A percentile compares a stretch with the other conserved stretches of the same genome.
Evolutionary conservation across 495 filamentous ascomycete genomes (phyloP).

Genomic region (Elasticomyces elasticus): DNA sequence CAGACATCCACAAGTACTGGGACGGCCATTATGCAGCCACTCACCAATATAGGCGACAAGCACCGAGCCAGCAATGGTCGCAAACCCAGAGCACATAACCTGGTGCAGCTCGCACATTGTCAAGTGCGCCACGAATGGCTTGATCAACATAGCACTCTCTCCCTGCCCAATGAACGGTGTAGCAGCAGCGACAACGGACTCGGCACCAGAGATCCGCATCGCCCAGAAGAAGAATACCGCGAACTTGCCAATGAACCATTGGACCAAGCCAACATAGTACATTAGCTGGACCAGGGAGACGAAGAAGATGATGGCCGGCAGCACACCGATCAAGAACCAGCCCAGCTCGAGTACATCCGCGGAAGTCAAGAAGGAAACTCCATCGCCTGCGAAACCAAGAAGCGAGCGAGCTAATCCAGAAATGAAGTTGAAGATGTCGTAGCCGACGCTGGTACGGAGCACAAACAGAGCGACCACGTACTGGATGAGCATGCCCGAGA

Average conservation of each 20-base stretch:
- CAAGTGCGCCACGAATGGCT: constrained; percentile 71
- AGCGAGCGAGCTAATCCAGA: constrained; percentile 58
- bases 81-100: constrained; percentile 72
- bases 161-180: constrained; percentile 92
- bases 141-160: constrained; percentile 85
- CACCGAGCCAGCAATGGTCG: constrained; percentile 52
- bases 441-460: constrained; percentile 46
- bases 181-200: constrained; percentile 86
- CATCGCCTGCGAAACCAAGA: constrained; percentile 59
- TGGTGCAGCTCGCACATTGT: constrained; percentile 83
- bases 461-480: constrained; percentile 85
- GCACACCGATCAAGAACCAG: constrained; percentile 64
- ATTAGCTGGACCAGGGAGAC: constrained; percentile 73
- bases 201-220: constrained; percentile 82
- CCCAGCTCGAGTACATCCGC: constrained; percentile 30
- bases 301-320: constrained; percentile 89
- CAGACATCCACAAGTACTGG: too few relatives aligned
- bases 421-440: constrained; percentile 82
- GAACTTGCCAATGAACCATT: constrained; percentile 81
- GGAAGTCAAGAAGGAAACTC: constrained; percentile 61
- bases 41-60: constrained; percentile 77
- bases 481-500: constrained; percentile 77
- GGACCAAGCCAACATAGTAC: constrained; percentile 66
- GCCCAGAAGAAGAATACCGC: constrained; percentile 85
- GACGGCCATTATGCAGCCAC: too few relatives aligned